Base-by-base conservation (phyloP, 768 basidiomycete species). In the Russula sp. region DNA sequence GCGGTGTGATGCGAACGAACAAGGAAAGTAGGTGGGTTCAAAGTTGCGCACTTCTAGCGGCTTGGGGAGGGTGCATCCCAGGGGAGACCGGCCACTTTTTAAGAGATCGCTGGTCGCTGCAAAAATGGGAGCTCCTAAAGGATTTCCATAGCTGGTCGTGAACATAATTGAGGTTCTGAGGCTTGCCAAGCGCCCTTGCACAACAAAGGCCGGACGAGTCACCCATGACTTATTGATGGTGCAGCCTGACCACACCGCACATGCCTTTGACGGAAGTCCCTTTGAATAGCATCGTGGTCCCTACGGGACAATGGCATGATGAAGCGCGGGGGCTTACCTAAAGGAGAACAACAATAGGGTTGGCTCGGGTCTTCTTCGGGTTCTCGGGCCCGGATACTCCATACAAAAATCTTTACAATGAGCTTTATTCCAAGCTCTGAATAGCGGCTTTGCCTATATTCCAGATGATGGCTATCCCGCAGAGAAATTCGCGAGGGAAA, bases 341-440 rank as follows among this genome's bases (percentile, higher is more conserved):
- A 63, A 59, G 34, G n/a, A 40, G 52, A 59, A 63, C 35, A 49
- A 63, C 62, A 63, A 63, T 63, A 59, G 47, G 11, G 42, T 42
- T 18, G 45, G 27, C 47, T 34, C 39, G 27, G 18, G 20, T 13
- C 51, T 13, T 13, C 51, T 13, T 27, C 57, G 37, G 48, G 22
- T 10, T 4, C 14, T 18, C 10, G 27, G 16, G 40, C 52, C 18
- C 51, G 35, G 1, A 11, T 27, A 22, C 14, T 14, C 42, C 22
- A 31, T 20, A 31, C 13, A 35, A 20, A 8, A 9, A 4, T 4
- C 27, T 11, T 51, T 34, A 45, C 32, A n/a, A 49, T 22, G 54
- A 27, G 44, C 54, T 42, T 31, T 57, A 55, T 60, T 60, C 18
- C 40, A 16, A 31, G 47, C 58, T 60, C 58, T 59, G 63, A 59